Conservation (phyloP, 768 basidiomycete species). For the Tylopilus sp. region DNA sequence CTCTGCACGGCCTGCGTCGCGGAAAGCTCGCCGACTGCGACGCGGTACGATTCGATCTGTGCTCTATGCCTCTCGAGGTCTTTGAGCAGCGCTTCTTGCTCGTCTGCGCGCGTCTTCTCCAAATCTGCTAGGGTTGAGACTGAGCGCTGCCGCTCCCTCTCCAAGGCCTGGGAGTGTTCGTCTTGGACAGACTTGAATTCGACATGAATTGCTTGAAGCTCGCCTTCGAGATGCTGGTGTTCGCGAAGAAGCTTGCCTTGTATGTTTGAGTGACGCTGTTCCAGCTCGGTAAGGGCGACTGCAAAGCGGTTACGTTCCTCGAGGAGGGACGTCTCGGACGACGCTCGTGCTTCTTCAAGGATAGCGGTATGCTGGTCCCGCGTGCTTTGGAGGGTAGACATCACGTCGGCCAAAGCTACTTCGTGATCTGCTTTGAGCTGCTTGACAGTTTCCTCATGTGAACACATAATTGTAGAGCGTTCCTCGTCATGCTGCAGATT, state of each 20-base stretch:
- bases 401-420: constrained; percentile 39
- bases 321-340: constrained; percentile 33
- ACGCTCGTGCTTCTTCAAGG: constrained; percentile 35
- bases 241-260: constrained; percentile 38
- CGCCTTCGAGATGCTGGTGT: constrained; percentile 38
- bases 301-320: constrained; percentile 48
- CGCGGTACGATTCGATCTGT: constrained; percentile 51
- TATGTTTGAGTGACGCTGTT: constrained; percentile 47
- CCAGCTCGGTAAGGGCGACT: constrained; percentile 46
- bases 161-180: constrained; percentile 18
- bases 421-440: constrained; percentile 48
- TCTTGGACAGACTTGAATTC: constrained; percentile 29
- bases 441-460: constrained; percentile 41
- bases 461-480: constrained; percentile 32
- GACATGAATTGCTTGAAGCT: constrained; percentile 58
- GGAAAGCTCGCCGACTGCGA: constrained; percentile 40
- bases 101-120: constrained; percentile 17
- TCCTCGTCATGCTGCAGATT: constrained; percentile 35
- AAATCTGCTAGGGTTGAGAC: constrained; percentile 16
- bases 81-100: constrained; percentile 35
- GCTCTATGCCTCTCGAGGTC: constrained; percentile 48
- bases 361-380: constrained; percentile 33
- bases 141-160: constrained; percentile 28
- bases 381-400: constrained; percentile 37
- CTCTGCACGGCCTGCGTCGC: constrained; percentile 42